Conservation (phyloP, 2,329 filamentous ascomycete genomes). For the Onygenales sp. region DNA sequence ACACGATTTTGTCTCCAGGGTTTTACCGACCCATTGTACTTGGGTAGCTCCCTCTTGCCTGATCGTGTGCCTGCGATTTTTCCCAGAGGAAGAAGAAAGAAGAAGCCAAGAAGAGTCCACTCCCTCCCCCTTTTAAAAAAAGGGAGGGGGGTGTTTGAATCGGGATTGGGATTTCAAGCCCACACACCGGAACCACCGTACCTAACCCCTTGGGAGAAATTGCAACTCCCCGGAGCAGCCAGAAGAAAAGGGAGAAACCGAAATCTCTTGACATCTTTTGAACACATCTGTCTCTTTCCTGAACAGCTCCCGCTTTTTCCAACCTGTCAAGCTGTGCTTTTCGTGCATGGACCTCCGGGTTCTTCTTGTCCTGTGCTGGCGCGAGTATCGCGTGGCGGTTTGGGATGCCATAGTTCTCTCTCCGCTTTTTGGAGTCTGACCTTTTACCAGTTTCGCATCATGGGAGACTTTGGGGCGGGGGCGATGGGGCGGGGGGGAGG, state of each 20-base stretch:
- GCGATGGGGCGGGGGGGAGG: conserved; percentile 6
- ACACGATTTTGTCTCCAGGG: neutral
- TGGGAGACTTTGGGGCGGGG: conserved; percentile 21
- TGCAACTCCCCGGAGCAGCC: neutral
- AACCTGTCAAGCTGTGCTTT: too few relatives aligned
- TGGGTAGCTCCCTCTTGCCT: neutral
- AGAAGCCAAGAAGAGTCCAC: neutral
- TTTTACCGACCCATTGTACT: too few relatives aligned
- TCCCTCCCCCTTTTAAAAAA: neutral
- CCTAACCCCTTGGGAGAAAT: neutral
- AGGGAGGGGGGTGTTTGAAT: neutral
- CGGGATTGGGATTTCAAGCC: neutral
- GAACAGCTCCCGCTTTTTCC: too few relatives aligned
- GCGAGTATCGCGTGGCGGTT: conserved; percentile 2
- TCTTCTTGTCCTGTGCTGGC: neutral
- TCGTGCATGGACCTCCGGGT: neutral
- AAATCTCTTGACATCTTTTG: neutral
- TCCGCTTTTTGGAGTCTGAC: conserved; percentile 24
- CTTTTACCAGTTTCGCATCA: conserved; percentile 40
- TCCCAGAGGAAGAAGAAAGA: neutral
- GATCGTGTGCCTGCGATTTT: neutral
- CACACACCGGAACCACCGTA: neutral
- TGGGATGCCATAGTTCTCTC: conserved; percentile 11
- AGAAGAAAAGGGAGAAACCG: neutral
- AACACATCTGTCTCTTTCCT: neutral